Evolutionary conservation across 2,329 filamentous ascomycete species (phyloP).

Genomic region (Trichoderma brevicompactum): DNA sequence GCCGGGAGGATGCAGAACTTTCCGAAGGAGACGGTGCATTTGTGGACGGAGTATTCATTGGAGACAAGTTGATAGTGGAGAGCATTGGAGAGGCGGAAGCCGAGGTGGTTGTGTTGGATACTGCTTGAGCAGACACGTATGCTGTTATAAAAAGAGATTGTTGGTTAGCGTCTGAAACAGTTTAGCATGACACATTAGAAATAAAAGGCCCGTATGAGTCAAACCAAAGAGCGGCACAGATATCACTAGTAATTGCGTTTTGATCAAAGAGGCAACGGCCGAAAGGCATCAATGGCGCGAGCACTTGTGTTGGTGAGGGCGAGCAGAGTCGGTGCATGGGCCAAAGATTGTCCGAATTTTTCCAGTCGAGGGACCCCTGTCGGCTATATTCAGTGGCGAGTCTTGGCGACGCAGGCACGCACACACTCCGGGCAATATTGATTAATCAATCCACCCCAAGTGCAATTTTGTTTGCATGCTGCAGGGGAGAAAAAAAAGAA

Average conservation of each 20-base stretch:
- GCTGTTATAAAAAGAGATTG: neutral
- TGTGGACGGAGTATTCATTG: conserved; percentile 65
- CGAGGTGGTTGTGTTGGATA: conserved; percentile 71
- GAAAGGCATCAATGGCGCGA: neutral
- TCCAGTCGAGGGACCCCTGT: conserved; percentile 8
- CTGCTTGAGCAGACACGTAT: conserved; percentile 37
- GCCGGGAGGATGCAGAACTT: conserved; percentile 66
- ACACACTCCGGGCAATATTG: neutral
- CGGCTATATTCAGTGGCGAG: conserved; percentile 3
- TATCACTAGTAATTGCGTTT: neutral
- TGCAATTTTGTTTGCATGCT: conserved; percentile 14
- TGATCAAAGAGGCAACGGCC: conserved; percentile 26
- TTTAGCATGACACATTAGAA: conserved; percentile 8
- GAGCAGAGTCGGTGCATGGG: neutral
- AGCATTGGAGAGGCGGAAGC: conserved; percentile 70
- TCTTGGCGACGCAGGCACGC: conserved; percentile 26
- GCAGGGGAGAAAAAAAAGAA: neutral
- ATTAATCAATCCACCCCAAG: neutral
- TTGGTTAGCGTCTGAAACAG: neutral
- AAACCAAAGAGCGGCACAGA: conserved; percentile 15
- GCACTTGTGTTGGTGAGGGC: neutral
- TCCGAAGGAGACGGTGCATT: conserved; percentile 83
- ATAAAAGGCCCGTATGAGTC: conserved; percentile 24
- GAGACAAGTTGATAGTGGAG: conserved; percentile 67
- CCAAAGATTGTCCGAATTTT: neutral